These are phyloP conservation scores for Herpotrichia juniperi DNA, from an alignment of 2,329 filamentous ascomycete genomes.

Conservation along the genomic window DNA sequence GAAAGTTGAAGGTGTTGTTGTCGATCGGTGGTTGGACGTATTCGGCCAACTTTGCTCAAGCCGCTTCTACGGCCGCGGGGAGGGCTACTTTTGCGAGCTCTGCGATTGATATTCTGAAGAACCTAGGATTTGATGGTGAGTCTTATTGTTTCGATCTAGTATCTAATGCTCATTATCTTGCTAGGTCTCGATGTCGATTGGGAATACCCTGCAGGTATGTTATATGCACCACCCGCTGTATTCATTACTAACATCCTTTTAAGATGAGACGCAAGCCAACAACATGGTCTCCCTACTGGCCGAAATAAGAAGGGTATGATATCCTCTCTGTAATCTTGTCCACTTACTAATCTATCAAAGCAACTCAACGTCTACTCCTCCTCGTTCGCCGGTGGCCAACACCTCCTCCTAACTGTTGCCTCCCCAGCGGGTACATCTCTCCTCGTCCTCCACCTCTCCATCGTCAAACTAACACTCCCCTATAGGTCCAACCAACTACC, in stretches of 20 bases:
- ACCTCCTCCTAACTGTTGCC: conserved; percentile 55
- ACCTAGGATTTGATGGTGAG: conserved; percentile 45
- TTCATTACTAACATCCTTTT: neutral
- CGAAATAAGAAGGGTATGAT: conserved; percentile 27
- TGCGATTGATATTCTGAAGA: conserved; percentile 36
- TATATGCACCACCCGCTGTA: conserved; percentile 2
- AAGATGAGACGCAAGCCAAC: conserved; percentile 36
- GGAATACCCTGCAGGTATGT: conserved; percentile 38
- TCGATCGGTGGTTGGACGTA: conserved; percentile 49
- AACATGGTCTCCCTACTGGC: conserved; percentile 41
- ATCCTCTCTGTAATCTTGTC: neutral
- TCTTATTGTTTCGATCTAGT: neutral
- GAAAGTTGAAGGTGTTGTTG: conserved; percentile 45
- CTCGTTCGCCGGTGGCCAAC: conserved; percentile 44
- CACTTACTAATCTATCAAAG: conserved; percentile 19
- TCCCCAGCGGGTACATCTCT: conserved; percentile 45
- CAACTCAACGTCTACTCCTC: conserved; percentile 51
- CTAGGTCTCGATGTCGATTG: conserved; percentile 44
- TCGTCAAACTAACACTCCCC: conserved; percentile 40
- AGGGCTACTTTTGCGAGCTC: conserved; percentile 41
- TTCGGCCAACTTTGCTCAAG: conserved; percentile 41
- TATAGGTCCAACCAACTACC: conserved; percentile 51
- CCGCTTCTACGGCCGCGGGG: conserved; percentile 36
- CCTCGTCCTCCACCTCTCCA: conserved; percentile 31
- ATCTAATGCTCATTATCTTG: neutral